Evolutionary conservation across 345 rosid species (phyloP), one percentile per base, ranked within the genome.

Genomic region (Eutrema japonicum): DNA sequence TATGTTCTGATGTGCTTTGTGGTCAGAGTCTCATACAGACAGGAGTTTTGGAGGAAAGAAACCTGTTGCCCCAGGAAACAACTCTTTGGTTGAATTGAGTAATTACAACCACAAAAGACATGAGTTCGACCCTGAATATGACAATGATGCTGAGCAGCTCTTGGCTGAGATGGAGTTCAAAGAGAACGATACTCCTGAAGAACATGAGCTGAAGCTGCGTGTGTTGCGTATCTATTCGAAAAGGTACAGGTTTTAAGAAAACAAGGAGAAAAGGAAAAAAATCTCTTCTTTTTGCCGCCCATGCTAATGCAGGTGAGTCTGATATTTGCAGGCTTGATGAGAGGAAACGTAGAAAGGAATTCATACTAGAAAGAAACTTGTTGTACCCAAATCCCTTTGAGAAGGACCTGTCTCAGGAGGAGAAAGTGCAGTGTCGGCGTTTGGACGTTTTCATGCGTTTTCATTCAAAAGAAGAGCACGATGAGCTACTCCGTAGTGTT

Each of bases 131-230:
- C 85, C 96, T 12, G 99, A 92, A 73, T 95, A 90, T 37, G 99
- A 95, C 70, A 92, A 95, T 64, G 99, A 92, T 73, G 96, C 98
- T 16, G 99, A 95, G 86, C 92, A 90, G 68, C 80, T 90, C 75
- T 86, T 90, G 65, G 96, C 99, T 59, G 99, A 95, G 78, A 95
- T 95, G 99, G 99, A 95, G 79, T 95, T 92, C 68, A 92, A 92
- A 83, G 96, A 92, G 12, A 78, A 81, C 35, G 98, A 95, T 77
- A 78, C 91, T 7, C 97, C 88, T 66, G 98, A 95, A 29, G 99
- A 92, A 71, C 87, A 78, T 4, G 88, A 90, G 77, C 83, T 95
- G 72, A 95, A 92, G 85, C 73, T 89, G 72, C 92, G 97, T 37
- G 89, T 92, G 56, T 81, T 95, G 60, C 88, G 83, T 70, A 88